Evolutionary conservation across 345 rosid species (phyloP).

Genomic region (Carallia pectinifolia): DNA sequence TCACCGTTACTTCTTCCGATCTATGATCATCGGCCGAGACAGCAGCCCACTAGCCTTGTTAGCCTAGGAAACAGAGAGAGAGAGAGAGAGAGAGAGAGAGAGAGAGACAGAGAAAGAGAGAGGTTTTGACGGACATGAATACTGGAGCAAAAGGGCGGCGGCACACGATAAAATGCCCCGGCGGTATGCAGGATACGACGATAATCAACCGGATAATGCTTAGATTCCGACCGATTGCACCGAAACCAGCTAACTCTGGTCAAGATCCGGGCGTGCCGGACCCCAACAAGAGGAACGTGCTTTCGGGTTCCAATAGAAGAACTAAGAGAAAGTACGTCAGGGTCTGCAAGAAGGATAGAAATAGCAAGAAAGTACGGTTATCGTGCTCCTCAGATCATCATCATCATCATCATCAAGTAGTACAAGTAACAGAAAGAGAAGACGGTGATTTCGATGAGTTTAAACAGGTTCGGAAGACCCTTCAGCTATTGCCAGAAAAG

Average conservation of each 20-base stretch:
- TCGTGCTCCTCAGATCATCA: conserved; percentile 12
- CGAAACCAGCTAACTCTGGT: conserved; percentile 55
- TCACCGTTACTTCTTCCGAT: neutral
- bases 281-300: conserved; percentile 18
- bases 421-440: too few species aligned
- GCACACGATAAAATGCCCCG: conserved; percentile 25
- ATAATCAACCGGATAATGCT: conserved; percentile 60
- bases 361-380: conserved; percentile 14
- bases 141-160: conserved; percentile 14
- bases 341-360: conserved; percentile 41
- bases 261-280: conserved; percentile 12
- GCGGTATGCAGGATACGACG: conserved; percentile 35
- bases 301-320: conserved; percentile 34
- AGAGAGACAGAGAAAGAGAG: too few species aligned
- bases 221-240: conserved; percentile 86
- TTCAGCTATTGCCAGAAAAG: conserved; percentile 40
- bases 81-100: too few species aligned
- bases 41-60: too few species aligned
- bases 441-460: neutral
- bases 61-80: neutral
- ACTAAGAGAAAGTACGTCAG: conserved; percentile 72
- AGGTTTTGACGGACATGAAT: neutral
- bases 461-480: conserved; percentile 25
- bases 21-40: conserved; percentile 7
- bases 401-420: too few species aligned